Base-by-base conservation (phyloP, 495 filamentous ascomycete genomes). In the Xylaria telfairii region DNA sequence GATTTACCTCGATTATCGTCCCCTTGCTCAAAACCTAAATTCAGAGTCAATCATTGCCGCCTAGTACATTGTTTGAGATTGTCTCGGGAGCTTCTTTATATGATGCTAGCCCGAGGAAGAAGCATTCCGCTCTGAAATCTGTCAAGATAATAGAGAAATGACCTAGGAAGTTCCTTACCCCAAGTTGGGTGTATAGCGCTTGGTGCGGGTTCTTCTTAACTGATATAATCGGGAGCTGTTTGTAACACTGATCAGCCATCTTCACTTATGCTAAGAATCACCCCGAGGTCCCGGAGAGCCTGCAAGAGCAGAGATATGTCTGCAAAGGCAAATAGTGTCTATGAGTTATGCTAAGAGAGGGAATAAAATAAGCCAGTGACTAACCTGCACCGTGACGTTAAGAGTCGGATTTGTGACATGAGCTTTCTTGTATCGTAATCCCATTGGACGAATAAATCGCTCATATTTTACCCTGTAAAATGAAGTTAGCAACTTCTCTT, bases 151-250 rank as follows among this genome's bases (percentile, higher is more conserved):
- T n/a, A n/a, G n/a, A 8, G 8, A 37, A 37, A 37, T 37, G 44
- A n/a, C 19, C 19, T 46, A 4, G 2, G 44, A n/a, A 10, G 44
- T 46, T 4, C 3, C 44, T 46, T 46, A 46, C 96, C 69, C 96
- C 96, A 21, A 98, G 85, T 75, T 97, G 95, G 5, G 96, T 98
- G 80, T 93, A 98, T 80, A 98, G 89, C 2, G 93, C 94, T 78
- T 92, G 95, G 83, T 96, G 93, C 13, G 96, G 96, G 84, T 98
- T 99, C 91, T 99, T 98, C 87, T 98, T 98, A 73, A 99, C 96
- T 53, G 87, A 87, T 64, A 99, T 87, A 68, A 99, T 97, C 19
- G 95, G 96, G 4, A 61, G 44, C 28, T 28, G n/a, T 19, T 47
- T 47, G 19, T 8, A 47, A 47, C 17, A 21, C 19, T n/a, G 8